Conservation (phyloP, 2,329 filamentous ascomycete species). For the Leptosphaerulina australis region DNA sequence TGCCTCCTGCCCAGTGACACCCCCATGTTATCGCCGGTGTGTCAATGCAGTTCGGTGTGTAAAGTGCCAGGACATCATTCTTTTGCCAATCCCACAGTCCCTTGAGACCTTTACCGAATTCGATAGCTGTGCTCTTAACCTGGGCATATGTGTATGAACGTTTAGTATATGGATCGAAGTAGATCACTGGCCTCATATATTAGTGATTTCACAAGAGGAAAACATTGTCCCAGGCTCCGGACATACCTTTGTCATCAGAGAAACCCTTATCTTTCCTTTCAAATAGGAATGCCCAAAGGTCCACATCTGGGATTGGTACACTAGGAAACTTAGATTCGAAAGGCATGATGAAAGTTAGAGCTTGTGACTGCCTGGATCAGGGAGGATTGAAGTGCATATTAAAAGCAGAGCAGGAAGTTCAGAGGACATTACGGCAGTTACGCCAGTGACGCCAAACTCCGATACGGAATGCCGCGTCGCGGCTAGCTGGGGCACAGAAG, state of each 20-base stretch:
- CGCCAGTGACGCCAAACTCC: constrained; percentile 18
- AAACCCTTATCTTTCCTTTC: constrained; percentile 69
- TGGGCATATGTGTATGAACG: constrained; percentile 73
- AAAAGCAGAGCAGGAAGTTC: constrained; percentile 10
- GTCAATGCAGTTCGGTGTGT: constrained; percentile 86
- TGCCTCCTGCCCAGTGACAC: constrained; percentile 79
- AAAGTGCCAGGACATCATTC: constrained; percentile 82
- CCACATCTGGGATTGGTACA: constrained; percentile 73
- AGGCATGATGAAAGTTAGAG: constrained; percentile 63
- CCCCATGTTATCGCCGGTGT: constrained; percentile 79
- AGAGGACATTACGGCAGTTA: constrained; percentile 16
- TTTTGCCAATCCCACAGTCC: constrained; percentile 78
- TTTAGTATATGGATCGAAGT: constrained; percentile 74
- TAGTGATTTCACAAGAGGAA: neutral
- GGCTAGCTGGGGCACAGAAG: constrained; percentile 18
- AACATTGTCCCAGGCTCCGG: neutral
- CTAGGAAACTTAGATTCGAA: constrained; percentile 68
- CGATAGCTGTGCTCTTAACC: constrained; percentile 67
- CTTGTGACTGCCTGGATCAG: neutral
- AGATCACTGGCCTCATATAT: constrained; percentile 66
- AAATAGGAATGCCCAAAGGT: constrained; percentile 81
- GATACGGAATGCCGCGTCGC: constrained; percentile 20
- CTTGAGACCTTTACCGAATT: constrained; percentile 82
- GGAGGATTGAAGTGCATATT: constrained; percentile 11
- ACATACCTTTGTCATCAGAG: constrained; percentile 72